Conservation (phyloP, 257 asterid species). For the Ocimum tenuiflorum region DNA sequence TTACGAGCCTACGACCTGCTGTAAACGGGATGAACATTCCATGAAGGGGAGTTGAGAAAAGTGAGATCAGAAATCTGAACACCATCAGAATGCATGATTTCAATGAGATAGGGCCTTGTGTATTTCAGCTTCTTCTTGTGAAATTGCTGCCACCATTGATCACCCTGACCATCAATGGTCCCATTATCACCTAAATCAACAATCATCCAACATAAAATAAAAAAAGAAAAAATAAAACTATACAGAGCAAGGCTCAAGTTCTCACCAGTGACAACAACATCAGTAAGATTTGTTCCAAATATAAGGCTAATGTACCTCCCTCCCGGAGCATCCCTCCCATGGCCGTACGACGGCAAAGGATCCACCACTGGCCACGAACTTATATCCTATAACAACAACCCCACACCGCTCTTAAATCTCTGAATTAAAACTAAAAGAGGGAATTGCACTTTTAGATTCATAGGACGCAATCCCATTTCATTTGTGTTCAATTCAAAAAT, state of each 20-base stretch:
- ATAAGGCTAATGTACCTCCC: conserved; percentile 69
- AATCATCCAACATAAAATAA: background rate
- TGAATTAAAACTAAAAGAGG: too few relatives aligned
- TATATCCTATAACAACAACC: conserved; percentile 44
- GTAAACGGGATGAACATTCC: conserved; percentile 85
- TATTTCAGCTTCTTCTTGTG: conserved; percentile 51
- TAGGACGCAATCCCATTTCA: too few relatives aligned
- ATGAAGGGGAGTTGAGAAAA: conserved; percentile 64
- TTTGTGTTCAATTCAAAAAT: too few relatives aligned
- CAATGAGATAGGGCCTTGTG: conserved; percentile 74
- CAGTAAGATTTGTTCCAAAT: conserved; percentile 68
- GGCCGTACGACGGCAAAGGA: conserved; percentile 83
- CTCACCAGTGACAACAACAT: conserved; percentile 66
- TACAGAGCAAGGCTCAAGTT: too few relatives aligned
- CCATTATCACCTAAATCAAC: conserved; percentile 61
- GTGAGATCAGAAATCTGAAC: conserved; percentile 72
- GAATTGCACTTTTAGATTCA: too few relatives aligned
- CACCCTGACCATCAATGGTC: conserved; percentile 83
- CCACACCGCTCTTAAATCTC: background rate
- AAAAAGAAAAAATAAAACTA: background rate
- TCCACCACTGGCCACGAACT: conserved; percentile 55
- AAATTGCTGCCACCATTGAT: conserved; percentile 71
- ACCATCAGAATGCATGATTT: conserved; percentile 59
- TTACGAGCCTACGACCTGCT: too few relatives aligned
- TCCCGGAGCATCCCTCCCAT: conserved; percentile 70